Percentiles rank a stretch among this genome's conserved stretches.
These are phyloP conservation scores for Fusarium sacchari DNA, from an alignment of 2,329 filamentous ascomycete genomes.

Conservation along the genomic window DNA sequence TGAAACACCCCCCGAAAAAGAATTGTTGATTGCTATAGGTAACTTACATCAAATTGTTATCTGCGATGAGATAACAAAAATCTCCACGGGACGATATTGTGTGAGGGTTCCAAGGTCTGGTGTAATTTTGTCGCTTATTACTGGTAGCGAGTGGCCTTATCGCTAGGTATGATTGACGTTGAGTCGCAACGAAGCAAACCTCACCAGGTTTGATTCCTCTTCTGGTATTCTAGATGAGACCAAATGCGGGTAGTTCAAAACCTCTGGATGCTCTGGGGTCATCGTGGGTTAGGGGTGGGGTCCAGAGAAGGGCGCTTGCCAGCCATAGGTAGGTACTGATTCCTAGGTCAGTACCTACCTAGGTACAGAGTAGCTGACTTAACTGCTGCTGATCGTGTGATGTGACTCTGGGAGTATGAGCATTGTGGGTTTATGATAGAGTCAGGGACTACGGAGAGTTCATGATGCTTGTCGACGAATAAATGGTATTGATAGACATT, in stretches of 20 bases:
- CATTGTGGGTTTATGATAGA: background rate
- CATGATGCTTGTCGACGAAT: background rate
- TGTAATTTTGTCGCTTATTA: background rate
- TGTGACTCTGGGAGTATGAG: background rate
- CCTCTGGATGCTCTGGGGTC: slow-evolving; percentile 4
- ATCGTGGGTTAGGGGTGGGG: slow-evolving; percentile 18
- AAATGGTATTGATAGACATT: background rate
- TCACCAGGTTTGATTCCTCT: background rate
- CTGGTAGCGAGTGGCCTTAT: too few species aligned
- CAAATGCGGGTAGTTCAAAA: slow-evolving; percentile 25
- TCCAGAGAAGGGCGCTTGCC: slow-evolving; percentile 15
- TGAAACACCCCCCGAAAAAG: background rate
- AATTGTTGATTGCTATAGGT: background rate
- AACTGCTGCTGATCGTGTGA: slow-evolving; percentile 17
- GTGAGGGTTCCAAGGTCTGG: background rate
- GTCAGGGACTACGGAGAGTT: too few species aligned
- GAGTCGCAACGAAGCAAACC: background rate
- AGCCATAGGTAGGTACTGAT: slow-evolving; percentile 13
- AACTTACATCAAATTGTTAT: background rate
- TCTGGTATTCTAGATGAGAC: background rate
- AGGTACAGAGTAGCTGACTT: background rate
- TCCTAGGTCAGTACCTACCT: background rate
- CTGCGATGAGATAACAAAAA: slow-evolving; percentile 2
- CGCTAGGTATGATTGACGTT: background rate
- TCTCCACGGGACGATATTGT: background rate